phyloP scores from a whole-genome alignment of 768 basidiomycete species.

The Boletellus ananas region DNA sequence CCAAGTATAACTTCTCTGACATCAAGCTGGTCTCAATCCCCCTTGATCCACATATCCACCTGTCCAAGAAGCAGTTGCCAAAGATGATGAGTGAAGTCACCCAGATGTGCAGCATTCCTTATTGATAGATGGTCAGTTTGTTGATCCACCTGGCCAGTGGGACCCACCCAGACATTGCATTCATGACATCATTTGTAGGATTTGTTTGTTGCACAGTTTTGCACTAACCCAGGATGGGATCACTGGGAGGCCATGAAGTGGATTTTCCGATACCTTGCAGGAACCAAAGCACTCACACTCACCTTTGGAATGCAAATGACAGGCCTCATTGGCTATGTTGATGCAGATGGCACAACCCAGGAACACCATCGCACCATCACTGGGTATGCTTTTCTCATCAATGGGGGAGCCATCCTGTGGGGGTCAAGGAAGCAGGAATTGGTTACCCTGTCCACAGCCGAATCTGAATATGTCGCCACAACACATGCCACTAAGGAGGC shows the following conservation, averaged over 20 bases:
- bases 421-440: slow-evolving; percentile 5
- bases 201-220: background rate
- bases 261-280: slow-evolving; percentile 12
- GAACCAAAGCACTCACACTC: background rate
- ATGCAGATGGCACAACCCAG: slow-evolving; percentile 1
- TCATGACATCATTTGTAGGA: background rate
- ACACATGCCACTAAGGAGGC: slow-evolving; percentile 2
- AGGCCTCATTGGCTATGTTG: background rate
- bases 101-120: background rate
- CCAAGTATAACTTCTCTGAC: background rate
- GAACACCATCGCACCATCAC: slow-evolving; percentile 3
- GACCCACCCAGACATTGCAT: background rate
- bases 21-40: background rate
- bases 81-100: background rate
- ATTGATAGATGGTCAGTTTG: background rate
- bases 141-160: background rate
- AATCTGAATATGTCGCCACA: background rate
- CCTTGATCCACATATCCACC: background rate
- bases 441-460: background rate
- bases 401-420: slow-evolving; percentile 4
- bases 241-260: slow-evolving; percentile 1
- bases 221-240: background rate
- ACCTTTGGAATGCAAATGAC: background rate
- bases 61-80: background rate
- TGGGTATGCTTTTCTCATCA: background rate